Evolutionary conservation across 768 basidiomycete genomes (phyloP).

Genomic region (Russula sp.): DNA sequence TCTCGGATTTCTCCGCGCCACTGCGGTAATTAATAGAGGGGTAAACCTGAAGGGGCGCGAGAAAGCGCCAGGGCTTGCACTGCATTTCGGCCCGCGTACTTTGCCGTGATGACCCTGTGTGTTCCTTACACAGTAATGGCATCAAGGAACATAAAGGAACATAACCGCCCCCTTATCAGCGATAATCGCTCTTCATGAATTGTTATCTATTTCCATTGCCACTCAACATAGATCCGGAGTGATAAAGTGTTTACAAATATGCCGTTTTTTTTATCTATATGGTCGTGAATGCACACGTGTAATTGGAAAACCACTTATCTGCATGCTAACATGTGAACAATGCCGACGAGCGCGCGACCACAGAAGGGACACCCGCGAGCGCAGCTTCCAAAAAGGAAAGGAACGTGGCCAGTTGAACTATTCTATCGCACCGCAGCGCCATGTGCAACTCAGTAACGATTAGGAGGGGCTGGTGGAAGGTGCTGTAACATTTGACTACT

Average conservation of each 20-base stretch:
- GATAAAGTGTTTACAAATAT: background rate
- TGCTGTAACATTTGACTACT: conserved; percentile 13
- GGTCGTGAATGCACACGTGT: background rate
- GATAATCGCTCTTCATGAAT: background rate
- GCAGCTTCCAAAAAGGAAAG: conserved; percentile 4
- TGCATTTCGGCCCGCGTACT: conserved; percentile 1
- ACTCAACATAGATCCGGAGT: background rate
- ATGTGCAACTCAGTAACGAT: conserved; percentile 13
- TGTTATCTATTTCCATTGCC: background rate
- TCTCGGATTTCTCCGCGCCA: background rate
- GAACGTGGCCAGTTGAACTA: conserved; percentile 1
- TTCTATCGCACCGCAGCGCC: conserved; percentile 12
- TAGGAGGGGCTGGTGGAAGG: background rate
- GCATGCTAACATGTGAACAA: background rate
- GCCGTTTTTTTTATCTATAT: background rate
- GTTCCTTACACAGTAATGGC: background rate
- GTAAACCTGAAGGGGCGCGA: background rate
- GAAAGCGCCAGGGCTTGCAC: conserved; percentile 12
- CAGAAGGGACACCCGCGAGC: background rate
- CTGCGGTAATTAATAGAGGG: conserved; percentile 1
- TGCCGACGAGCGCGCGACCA: conserved; percentile 9
- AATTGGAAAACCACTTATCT: background rate
- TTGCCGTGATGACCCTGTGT: background rate
- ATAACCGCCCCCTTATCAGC: background rate
- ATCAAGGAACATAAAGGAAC: background rate